Conservation (phyloP, 768 basidiomycete genomes). For the Lentinus tigrinus region DNA sequence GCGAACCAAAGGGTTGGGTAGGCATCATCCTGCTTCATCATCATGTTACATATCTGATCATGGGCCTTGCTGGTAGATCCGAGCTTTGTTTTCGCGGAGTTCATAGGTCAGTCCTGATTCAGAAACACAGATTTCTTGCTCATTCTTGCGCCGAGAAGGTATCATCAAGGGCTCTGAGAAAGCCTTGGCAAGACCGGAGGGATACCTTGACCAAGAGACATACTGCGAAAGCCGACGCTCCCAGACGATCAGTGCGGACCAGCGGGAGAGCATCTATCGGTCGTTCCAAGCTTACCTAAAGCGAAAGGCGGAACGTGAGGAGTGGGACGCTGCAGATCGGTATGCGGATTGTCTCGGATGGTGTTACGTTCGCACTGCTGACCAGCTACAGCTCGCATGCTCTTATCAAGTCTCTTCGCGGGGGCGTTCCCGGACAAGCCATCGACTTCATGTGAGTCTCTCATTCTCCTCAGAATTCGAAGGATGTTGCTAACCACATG, state of each 20-base stretch:
- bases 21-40: too few species aligned
- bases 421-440: slow-evolving; percentile 36
- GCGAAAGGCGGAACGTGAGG: slow-evolving; percentile 39
- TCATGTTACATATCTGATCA: too few species aligned
- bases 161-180: slow-evolving; percentile 70
- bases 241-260: slow-evolving; percentile 47
- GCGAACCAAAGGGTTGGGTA: too few species aligned
- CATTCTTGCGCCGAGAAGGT: slow-evolving; percentile 35
- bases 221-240: slow-evolving; percentile 47
- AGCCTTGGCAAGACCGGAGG: slow-evolving; percentile 33
- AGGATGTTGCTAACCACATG: too few species aligned
- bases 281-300: slow-evolving; percentile 54
- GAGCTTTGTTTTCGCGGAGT: slow-evolving; percentile 59
- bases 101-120: too few species aligned
- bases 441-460: slow-evolving; percentile 54
- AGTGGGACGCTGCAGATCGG: slow-evolving; percentile 64
- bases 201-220: slow-evolving; percentile 39
- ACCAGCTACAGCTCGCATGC: slow-evolving; percentile 7
- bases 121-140: background rate
- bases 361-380: background rate
- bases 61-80: slow-evolving; percentile 43
- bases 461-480: background rate
- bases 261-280: slow-evolving; percentile 47
- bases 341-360: slow-evolving; percentile 20
- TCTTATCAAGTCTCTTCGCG: slow-evolving; percentile 40